Conservation (phyloP, 169 alveolate species). For the Amoebophrya sp. region DNA sequence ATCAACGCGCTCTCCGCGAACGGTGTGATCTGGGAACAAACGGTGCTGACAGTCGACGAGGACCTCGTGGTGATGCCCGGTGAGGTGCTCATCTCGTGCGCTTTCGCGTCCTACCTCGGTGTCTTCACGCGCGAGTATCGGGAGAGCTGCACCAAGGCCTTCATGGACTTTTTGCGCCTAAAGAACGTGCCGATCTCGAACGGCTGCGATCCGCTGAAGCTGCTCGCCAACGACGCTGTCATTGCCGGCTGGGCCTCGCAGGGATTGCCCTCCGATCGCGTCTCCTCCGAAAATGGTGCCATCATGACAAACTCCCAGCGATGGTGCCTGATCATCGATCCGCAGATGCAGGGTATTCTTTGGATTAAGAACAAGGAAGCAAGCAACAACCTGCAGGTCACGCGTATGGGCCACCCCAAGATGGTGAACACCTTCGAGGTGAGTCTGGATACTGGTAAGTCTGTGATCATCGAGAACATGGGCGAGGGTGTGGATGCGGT, state of each 20-base stretch:
- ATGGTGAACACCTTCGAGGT: conserved; percentile 65
- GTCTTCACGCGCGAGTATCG: conserved; percentile 82
- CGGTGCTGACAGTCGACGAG: conserved; percentile 72
- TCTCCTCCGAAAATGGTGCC: conserved; percentile 87
- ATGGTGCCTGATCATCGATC: conserved; percentile 91
- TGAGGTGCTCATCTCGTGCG: conserved; percentile 82
- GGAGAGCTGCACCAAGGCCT: conserved; percentile 40
- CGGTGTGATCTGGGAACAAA: conserved; percentile 84
- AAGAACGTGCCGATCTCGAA: conserved; percentile 71
- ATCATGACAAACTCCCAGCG: conserved; percentile 85
- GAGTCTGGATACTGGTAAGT: conserved; percentile 72
- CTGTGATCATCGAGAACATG: conserved; percentile 87
- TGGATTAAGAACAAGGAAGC: conserved; percentile 89
- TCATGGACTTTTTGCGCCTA: conserved; percentile 65
- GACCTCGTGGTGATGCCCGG: conserved; percentile 70
- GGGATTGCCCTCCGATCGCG: conserved; percentile 90
- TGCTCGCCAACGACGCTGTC: conserved; percentile 79
- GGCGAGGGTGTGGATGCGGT: conserved; percentile 88
- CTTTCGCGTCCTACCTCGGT: conserved; percentile 90
- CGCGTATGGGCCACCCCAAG: conserved; percentile 59
- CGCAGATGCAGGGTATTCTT: conserved; percentile 89
- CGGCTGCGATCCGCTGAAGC: conserved; percentile 69
- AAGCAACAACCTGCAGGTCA: conserved; percentile 71
- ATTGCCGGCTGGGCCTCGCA: conserved; percentile 65
- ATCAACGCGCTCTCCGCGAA: conserved; percentile 80